phyloP scores from a whole-genome alignment of 805 yeast genomes.

The Starmerella stigmatis region DNA sequence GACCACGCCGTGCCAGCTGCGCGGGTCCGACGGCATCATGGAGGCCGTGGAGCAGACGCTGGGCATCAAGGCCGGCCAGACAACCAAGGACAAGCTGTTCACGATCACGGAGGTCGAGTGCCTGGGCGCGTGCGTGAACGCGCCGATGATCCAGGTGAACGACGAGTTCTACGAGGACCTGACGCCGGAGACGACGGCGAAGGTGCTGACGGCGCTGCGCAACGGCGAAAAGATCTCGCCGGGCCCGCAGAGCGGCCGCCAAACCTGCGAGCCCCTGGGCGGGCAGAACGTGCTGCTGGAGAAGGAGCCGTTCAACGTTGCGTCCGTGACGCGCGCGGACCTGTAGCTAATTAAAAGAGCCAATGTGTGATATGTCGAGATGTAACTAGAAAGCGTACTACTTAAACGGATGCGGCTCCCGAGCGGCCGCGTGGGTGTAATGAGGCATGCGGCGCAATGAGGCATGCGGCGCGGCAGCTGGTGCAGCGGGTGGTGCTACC shows the following conservation, averaged over 20 bases:
- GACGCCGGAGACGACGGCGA: constrained; percentile 53
- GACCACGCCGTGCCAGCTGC: constrained; percentile 79
- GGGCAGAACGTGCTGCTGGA: constrained; percentile 54
- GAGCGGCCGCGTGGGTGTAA: no score
- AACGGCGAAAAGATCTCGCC: constrained; percentile 49
- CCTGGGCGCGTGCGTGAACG: constrained; percentile 85
- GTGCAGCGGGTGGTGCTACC: no score
- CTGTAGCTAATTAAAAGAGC: neutral
- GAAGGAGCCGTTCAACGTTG: constrained; percentile 57
- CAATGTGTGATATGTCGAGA: neutral
- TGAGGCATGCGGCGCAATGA: no score
- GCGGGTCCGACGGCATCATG: constrained; percentile 73
- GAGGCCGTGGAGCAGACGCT: constrained; percentile 53
- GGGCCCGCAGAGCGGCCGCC: constrained; percentile 65
- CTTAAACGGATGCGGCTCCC: no score
- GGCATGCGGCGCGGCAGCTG: no score
- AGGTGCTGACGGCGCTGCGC: constrained; percentile 51
- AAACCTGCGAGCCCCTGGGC: constrained; percentile 63
- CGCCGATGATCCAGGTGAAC: constrained; percentile 76
- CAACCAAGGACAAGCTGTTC: constrained; percentile 63
- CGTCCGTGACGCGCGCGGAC: constrained; percentile 57
- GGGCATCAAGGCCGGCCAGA: constrained; percentile 63
- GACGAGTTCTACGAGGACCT: constrained; percentile 78
- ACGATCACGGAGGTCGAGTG: constrained; percentile 84
- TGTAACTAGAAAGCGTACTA: constrained; percentile 1